These are phyloP conservation scores for Populus nigra DNA, from an alignment of 345 rosid species.

Conservation along the genomic window DNA sequence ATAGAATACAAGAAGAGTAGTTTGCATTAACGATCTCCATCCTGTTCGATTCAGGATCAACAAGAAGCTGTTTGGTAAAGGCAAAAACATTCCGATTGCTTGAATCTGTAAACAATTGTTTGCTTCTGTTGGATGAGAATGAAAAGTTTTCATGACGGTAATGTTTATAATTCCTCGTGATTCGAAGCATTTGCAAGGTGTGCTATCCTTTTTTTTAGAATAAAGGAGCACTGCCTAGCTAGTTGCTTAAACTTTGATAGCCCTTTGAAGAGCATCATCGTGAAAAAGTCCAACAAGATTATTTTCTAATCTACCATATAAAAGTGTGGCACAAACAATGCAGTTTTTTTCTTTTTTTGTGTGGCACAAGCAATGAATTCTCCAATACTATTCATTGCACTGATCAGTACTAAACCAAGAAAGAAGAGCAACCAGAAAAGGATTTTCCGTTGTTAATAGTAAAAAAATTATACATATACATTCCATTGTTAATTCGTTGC, in stretches of 20 bases:
- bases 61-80: conserved; percentile 36
- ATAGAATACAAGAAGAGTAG: conserved; percentile 41
- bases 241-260: not conserved
- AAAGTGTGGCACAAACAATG: no score
- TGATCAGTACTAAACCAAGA: not conserved
- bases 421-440: not conserved
- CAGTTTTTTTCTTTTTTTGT: not conserved
- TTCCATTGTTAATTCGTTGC: no score
- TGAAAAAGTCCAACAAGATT: not conserved
- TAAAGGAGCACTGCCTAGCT: not conserved
- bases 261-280: not conserved
- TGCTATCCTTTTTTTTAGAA: not conserved
- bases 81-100: not conserved
- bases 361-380: not conserved
- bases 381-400: not conserved
- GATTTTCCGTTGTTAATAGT: no score
- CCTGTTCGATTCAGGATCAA: conserved; percentile 45
- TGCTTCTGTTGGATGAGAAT: not conserved
- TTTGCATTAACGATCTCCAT: conserved; percentile 30
- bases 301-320: not conserved
- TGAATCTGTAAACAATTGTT: not conserved
- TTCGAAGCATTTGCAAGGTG: not conserved
- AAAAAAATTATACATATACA: no score
- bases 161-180: not conserved
- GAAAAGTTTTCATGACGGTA: not conserved